Conservation (phyloP, 2,329 filamentous ascomycete genomes). For the Diaporthe batatas region DNA sequence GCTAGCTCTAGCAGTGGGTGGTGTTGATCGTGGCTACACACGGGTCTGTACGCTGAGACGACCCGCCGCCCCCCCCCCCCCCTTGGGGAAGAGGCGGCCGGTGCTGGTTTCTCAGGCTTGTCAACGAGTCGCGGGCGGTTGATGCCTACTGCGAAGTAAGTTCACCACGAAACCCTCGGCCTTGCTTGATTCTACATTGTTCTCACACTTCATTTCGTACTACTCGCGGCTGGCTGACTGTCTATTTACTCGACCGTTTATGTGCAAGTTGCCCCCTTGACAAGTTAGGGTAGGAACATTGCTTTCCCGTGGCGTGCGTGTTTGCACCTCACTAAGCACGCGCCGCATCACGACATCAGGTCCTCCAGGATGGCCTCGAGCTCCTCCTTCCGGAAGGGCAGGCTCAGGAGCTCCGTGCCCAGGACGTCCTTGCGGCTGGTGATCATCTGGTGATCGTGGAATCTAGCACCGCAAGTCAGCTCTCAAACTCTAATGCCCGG, state of each 20-base stretch:
- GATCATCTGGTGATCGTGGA: constrained; percentile 98
- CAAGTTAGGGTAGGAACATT: background rate
- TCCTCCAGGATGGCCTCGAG: constrained; percentile 92
- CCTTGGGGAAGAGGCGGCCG: background rate
- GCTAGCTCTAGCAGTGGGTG: background rate
- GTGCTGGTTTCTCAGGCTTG: background rate
- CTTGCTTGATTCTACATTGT: background rate
- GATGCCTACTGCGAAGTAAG: too few relatives aligned
- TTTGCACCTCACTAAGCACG: background rate
- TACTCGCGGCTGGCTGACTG: background rate
- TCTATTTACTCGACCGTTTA: background rate
- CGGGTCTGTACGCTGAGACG: background rate
- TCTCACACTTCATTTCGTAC: background rate
- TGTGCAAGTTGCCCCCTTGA: background rate
- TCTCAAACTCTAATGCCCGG: background rate
- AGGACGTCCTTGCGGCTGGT: constrained; percentile 87
- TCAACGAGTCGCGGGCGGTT: background rate
- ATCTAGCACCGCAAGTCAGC: constrained; percentile 62
- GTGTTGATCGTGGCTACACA: background rate
- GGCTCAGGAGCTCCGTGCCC: constrained; percentile 86
- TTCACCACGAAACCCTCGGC: background rate
- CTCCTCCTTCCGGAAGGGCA: constrained; percentile 90
- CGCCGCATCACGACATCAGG: constrained; percentile 55
- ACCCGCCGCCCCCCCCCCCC: too few relatives aligned
- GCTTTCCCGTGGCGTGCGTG: background rate